Percentiles rank a stretch among this genome's conserved stretches.
These are phyloP conservation scores for Suillus sp. DNA, from an alignment of 768 basidiomycete species.

Conservation along the genomic window DNA sequence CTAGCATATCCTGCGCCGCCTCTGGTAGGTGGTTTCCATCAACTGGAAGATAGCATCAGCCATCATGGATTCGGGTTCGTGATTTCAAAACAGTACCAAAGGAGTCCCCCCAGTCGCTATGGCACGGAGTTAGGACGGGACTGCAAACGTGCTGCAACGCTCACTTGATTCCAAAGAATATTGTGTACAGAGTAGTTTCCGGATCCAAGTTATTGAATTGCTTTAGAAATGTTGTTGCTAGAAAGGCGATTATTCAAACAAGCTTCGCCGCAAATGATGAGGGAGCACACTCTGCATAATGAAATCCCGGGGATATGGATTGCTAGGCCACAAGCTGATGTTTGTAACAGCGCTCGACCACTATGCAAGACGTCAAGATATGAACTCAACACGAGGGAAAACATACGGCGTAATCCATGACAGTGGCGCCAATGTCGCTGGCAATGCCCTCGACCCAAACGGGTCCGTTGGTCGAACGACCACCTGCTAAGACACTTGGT, in stretches of 20 bases:
- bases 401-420: slow-evolving; percentile 55
- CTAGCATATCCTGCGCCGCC: slow-evolving; percentile 45
- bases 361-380: slow-evolving; percentile 19
- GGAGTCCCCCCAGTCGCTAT: slow-evolving; percentile 47
- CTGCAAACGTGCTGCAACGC: slow-evolving; percentile 16
- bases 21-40: slow-evolving; percentile 50
- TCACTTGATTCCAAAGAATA: slow-evolving; percentile 60
- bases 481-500: slow-evolving; percentile 51
- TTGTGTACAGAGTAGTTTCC: slow-evolving; percentile 48
- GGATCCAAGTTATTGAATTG: slow-evolving; percentile 48
- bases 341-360: slow-evolving; percentile 48
- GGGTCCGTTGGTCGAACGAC: slow-evolving; percentile 51
- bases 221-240: slow-evolving; percentile 46
- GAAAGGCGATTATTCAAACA: neutral
- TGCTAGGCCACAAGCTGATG: slow-evolving; percentile 52
- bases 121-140: slow-evolving; percentile 7
- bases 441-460: slow-evolving; percentile 55
- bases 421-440: slow-evolving; percentile 36
- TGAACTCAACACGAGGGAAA: neutral
- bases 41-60: slow-evolving; percentile 24
- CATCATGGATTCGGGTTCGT: neutral
- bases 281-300: slow-evolving; percentile 43
- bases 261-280: neutral
- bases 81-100: slow-evolving; percentile 32
- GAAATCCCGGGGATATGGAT: slow-evolving; percentile 49